phyloP scores from a whole-genome alignment of 2,329 filamentous ascomycete genomes.

The Fusarium nygamai region DNA sequence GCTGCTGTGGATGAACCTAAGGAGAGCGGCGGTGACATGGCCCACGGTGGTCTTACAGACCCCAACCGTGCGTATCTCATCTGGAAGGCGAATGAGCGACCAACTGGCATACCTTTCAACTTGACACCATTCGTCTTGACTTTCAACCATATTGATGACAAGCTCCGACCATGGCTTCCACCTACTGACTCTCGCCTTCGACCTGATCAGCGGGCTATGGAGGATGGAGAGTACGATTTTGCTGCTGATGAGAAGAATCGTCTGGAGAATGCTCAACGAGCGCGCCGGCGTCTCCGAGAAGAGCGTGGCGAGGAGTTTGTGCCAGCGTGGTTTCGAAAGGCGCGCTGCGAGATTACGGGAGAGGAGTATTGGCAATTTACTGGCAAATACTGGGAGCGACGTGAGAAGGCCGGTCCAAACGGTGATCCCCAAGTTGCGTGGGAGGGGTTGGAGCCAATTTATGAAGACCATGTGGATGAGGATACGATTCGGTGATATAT shows the following conservation, averaged over 20 bases:
- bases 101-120: slow-evolving; percentile 92
- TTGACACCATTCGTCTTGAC: slow-evolving; percentile 95
- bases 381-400: slow-evolving; percentile 85
- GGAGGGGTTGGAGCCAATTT: slow-evolving; percentile 82
- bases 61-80: slow-evolving; percentile 85
- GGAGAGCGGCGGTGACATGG: slow-evolving; percentile 48
- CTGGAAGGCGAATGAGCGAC: slow-evolving; percentile 88
- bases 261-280: slow-evolving; percentile 90
- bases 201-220: slow-evolving; percentile 97
- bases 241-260: slow-evolving; percentile 94
- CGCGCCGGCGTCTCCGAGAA: slow-evolving; percentile 78
- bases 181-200: slow-evolving; percentile 94
- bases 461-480: slow-evolving; percentile 50
- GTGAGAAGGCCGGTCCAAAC: slow-evolving; percentile 70
- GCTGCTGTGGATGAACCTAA: slow-evolving; percentile 71
- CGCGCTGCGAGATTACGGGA: slow-evolving; percentile 79
- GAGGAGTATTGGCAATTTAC: slow-evolving; percentile 92
- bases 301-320: slow-evolving; percentile 80
- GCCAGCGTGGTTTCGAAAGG: slow-evolving; percentile 86
- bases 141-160: slow-evolving; percentile 90
- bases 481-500: slow-evolving; percentile 18
- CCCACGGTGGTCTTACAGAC: slow-evolving; percentile 66
- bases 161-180: slow-evolving; percentile 78
- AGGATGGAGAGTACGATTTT: slow-evolving; percentile 95
- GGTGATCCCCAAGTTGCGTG: slow-evolving; percentile 66